Percentiles rank a stretch among this genome's conserved stretches.
Conservation (phyloP, 805 yeast genomes). For the Myxozyma kluyveri region DNA sequence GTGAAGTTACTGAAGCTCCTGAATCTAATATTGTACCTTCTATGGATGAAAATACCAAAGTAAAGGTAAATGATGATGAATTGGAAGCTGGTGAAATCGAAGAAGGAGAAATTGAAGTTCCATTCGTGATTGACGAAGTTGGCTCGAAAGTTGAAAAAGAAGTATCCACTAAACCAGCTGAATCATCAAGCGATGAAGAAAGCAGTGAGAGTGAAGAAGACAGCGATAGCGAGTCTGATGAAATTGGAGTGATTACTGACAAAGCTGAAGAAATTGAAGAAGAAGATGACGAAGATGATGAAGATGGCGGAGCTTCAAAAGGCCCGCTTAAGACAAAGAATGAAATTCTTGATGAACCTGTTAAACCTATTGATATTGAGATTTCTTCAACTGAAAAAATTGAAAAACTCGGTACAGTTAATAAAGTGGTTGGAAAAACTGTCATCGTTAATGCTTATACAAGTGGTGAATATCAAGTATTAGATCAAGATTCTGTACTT, state of each 20-base stretch:
- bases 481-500: constrained; percentile 70
- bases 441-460: constrained; percentile 66
- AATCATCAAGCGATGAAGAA: not conserved
- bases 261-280: constrained; percentile 29
- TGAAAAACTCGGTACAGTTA: constrained; percentile 67
- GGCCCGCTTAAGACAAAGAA: constrained; percentile 79
- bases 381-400: constrained; percentile 62
- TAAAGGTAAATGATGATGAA: not conserved
- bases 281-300: constrained; percentile 32
- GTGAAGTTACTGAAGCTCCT: not conserved
- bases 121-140: not conserved
- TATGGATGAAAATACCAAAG: too few species aligned
- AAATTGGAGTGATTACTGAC: constrained; percentile 6
- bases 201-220: not conserved
- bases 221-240: not conserved
- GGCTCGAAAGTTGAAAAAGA: not conserved
- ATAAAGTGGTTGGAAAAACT: constrained; percentile 67
- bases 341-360: constrained; percentile 67
- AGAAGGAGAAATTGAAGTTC: not conserved
- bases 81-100: not conserved
- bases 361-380: constrained; percentile 59
- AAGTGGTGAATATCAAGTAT: constrained; percentile 81
- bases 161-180: not conserved
- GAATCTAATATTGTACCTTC: constrained; percentile 1
- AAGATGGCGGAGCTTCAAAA: constrained; percentile 30